Evolutionary conservation across 2,329 filamentous ascomycete species (phyloP), one percentile per base, ranked within the genome.

Genomic region (Ophiostoma fasciatum): DNA sequence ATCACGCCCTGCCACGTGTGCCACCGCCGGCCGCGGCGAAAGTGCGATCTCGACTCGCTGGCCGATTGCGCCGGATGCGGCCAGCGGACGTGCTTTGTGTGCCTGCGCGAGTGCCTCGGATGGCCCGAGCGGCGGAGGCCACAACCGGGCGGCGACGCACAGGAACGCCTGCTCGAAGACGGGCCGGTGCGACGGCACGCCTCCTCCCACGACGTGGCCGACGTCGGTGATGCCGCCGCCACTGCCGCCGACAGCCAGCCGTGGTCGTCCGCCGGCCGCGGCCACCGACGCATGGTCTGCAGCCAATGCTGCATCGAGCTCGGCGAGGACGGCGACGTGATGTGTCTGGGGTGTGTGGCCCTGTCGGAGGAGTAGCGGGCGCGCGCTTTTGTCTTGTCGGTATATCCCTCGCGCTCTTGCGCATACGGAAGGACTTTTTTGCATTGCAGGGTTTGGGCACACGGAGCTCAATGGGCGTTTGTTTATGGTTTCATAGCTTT

Each of bases 281-380:
- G 62, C 7, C 70, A 74, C 44, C 57, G 60, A 8, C 56, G 62
- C 23, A 64, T 70, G 45, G 60, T 81, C 3, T 82, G 78, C 50
- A 79, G 76, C 48, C 63, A 66, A 14, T 82, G 78, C 54, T 81
- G 76, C 49, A 65, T 80, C 4, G 78, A 82, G 50, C 63, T 62
- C 18, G 76, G 75, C 0, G 48, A 57, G 15, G 68, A 79, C 36
- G 77, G 77, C 19, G 74, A 81, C 32, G 66, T 79, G 5, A 67
- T 73, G 40, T 82, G 78, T 47, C 53, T 79, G 32, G 73, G 73
- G 2, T 82, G 78, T 44, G 57, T 77, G 34, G 48, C 46, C 11
- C 46, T 46, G 31, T 34, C 48, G 14, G 48, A 49, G 33, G 45
- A 46, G 5, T 52, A 25, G 17, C 20, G 3, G n/a, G 15, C 9